Conservation (phyloP, 2,329 filamentous ascomycete genomes). For the Corynespora cassiicola region DNA sequence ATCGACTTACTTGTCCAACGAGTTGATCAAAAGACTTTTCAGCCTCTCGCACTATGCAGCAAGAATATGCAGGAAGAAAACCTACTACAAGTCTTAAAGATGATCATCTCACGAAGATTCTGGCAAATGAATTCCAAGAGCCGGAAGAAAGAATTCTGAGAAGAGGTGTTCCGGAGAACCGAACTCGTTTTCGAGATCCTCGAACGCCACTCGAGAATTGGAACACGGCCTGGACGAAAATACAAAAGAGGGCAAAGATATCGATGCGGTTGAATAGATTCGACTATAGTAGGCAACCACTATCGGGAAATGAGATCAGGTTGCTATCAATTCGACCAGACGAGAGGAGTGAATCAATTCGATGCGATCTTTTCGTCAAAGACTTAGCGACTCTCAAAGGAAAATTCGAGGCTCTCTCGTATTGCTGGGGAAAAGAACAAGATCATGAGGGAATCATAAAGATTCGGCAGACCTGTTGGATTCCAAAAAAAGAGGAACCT, state of each 20-base stretch:
- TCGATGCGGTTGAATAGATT: background rate
- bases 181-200: background rate
- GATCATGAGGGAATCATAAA: no score
- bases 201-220: background rate
- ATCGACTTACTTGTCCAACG: no score
- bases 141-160: conserved; percentile 4
- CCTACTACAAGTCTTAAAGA: no score
- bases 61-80: no score
- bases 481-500: background rate
- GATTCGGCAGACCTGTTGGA: no score
- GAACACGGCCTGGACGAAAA: background rate
- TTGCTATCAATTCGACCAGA: conserved; percentile 3
- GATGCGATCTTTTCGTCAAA: conserved; percentile 4
- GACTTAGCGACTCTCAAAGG: conserved; percentile 1
- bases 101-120: no score
- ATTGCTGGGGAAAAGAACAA: conserved; percentile 11
- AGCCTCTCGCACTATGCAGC: no score
- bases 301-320: conserved; percentile 2
- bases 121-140: background rate
- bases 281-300: conserved; percentile 1
- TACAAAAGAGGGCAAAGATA: background rate
- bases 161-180: conserved; percentile 1
- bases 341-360: background rate
- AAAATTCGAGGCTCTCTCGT: conserved; percentile 9
- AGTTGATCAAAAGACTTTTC: no score